Evolutionary conservation across 345 rosid species (phyloP), one percentile per base, ranked within the genome.

Genomic region (Salix viminalis): DNA sequence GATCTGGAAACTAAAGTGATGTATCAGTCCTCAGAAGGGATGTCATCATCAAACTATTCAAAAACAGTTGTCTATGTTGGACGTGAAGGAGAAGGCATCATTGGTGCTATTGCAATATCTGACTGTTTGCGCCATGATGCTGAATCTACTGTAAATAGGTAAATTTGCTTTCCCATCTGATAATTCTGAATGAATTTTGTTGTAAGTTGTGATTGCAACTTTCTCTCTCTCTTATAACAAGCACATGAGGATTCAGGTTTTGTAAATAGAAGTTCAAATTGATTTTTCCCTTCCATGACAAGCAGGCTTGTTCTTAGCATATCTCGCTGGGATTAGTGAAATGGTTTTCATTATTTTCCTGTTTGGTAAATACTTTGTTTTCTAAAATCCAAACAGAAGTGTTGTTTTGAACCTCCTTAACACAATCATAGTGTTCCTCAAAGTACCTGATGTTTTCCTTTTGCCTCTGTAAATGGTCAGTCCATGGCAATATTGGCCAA

Each of bases 11-110:
- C 79, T 84, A 81, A 82, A 64, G 71, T 89, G 62, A 80, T 81
- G 70, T 77, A 46, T 75, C 76, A 84, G 69, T 84, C 85, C 48
- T 90, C 90, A 67, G 61, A 84, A 36, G 77, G 36, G 69, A 67
- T 65, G 44, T 80, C 79, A 61, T 70, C 84, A 54, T 86, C 97
- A 79, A 88, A 83, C 75, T 76, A 87, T 85, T 96, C 99, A 23
- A 92, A 84, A 84, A 90, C 98, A 19, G 88, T 87, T 32, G 97
- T 96, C 50, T 96, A 89, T 80, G 91, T 93, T 81, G 98, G 98
- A 56, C 88, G 87, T 42, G 98, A 91, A 86, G 93, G 88, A 68
- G 94, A 95, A 79, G 97, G 98, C 46, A 84, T 95, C 16, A 87
- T 95, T 56, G 99, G 99, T 84, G 96, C 92, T 75, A 90, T 95